phyloP scores from a whole-genome alignment of 2,329 filamentous ascomycete species.

The Epichloe sibirici region DNA sequence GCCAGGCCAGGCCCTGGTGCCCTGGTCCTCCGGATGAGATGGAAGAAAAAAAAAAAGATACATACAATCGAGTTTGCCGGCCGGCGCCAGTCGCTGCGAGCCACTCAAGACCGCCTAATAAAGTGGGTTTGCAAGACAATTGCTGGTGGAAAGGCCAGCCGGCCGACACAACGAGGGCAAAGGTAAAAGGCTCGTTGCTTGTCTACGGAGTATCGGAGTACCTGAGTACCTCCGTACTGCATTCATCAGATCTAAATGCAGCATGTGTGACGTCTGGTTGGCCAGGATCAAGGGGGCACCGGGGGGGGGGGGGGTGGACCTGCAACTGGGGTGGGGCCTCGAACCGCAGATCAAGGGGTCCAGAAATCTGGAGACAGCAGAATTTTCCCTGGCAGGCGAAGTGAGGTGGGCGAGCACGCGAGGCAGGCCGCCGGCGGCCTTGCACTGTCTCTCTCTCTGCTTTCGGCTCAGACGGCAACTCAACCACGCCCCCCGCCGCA shows the following conservation, averaged over 20 bases:
- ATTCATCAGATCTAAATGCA: neutral
- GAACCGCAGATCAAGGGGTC: neutral
- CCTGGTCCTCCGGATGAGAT: neutral
- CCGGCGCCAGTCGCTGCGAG: no score
- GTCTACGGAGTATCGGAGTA: neutral
- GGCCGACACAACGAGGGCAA: neutral
- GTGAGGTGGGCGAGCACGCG: no score
- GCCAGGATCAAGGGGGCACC: neutral
- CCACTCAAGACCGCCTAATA: neutral
- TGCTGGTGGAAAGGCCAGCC: neutral
- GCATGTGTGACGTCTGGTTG: neutral
- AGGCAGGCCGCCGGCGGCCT: neutral
- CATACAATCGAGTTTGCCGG: no score
- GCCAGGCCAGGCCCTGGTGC: neutral
- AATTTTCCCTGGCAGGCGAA: no score
- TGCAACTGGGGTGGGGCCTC: neutral
- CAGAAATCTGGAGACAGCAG: slow-evolving; percentile 2
- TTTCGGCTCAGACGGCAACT: slow-evolving; percentile 3
- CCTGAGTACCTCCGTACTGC: neutral
- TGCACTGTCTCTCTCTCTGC: neutral
- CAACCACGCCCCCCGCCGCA: neutral
- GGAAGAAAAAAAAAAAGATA: no score
- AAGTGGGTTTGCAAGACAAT: neutral
- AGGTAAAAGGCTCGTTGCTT: neutral
- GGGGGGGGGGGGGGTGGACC: neutral